Base-by-base conservation (phyloP, 331 rosid genomes). In the Acacia pycnantha region DNA sequence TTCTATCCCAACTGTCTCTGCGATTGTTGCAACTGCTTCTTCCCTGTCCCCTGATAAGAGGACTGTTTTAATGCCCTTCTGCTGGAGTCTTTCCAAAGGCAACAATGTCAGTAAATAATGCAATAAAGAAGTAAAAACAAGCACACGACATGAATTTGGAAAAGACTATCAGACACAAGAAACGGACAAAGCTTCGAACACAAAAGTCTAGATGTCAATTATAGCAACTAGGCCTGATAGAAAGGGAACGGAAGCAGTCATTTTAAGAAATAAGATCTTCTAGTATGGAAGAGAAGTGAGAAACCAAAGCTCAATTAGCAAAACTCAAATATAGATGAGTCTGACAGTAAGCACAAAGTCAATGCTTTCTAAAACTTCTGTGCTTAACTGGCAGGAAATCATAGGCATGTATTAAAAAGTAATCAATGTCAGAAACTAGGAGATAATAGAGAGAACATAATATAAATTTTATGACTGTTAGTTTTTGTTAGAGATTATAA, bases 21-120 rank as follows among this genome's bases (percentile, higher is more conserved):
- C 99, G 81, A 96, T 84, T 65, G 85, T 91, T 91, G 98, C 98
- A 78, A 94, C 98, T 91, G 97, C 99, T 43, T 93, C 98, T 90
- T 96, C 97, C 97, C 98, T 96, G 87, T 96, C 99, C 83, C 98
- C 99, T 15, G 99, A 96, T 85, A 96, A 80, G 77, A 96, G 94
- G 81, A 90, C 89, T 48, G 89, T 88, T 88, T 50, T 88, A 91
- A 96, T 93, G 77, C 98, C 98, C 90, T 92, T 93, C 86, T 90
- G 91, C 90, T 88, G 96, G 80, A 96, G 98, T 83, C 99, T 96
- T 81, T 84, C 77, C 73, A 74, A 75, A 82, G 82, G 74, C 66
- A 85, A 82, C 72, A 84, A 77, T 74, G 82, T 84, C 86, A 88
- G 86, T 70, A 85, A 80, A 82, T 68, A 64, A 46, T 44, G 79